phyloP scores from a whole-genome alignment of 1,284 basidiomycete species.

The Boletus sp. region DNA sequence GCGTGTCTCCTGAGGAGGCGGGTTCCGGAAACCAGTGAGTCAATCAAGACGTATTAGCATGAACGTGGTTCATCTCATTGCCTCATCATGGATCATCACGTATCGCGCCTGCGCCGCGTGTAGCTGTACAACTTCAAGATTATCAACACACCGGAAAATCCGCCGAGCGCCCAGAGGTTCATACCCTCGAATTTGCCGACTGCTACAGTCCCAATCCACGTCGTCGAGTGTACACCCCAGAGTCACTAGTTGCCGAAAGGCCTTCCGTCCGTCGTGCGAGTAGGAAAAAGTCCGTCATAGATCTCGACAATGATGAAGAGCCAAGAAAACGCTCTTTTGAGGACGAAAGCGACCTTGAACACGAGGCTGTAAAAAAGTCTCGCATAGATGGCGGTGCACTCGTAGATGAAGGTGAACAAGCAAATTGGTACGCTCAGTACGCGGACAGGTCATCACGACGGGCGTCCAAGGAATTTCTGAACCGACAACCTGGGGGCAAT shows the following conservation, averaged over 20 bases:
- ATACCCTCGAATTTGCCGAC: conserved; percentile 29
- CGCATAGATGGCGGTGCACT: conserved; percentile 45
- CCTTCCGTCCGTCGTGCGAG: conserved; percentile 22
- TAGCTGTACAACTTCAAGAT: conserved; percentile 21
- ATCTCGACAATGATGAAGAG: conserved; percentile 18
- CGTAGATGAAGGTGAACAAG: conserved; percentile 45
- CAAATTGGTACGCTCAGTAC: conserved; percentile 38
- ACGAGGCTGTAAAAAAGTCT: conserved; percentile 49
- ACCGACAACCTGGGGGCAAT: conserved; percentile 41
- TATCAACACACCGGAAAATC: conserved; percentile 21
- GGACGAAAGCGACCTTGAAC: conserved; percentile 37
- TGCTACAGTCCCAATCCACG: conserved; percentile 35
- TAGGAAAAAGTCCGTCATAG: conserved; percentile 20
- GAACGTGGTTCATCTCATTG: conserved; percentile 30
- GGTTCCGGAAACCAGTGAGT: conserved; percentile 33
- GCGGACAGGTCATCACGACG: conserved; percentile 30
- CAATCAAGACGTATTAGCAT: conserved; percentile 22
- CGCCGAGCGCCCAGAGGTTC: conserved; percentile 12
- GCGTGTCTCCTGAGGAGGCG: conserved; percentile 31
- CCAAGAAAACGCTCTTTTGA: conserved; percentile 43
- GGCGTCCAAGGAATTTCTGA: conserved; percentile 47
- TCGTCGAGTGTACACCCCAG: conserved; percentile 22
- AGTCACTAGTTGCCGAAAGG: conserved; percentile 19
- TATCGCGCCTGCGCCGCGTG: conserved; percentile 19
- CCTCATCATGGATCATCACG: conserved; percentile 18